phyloP scores from a whole-genome alignment of 768 basidiomycete genomes.

The Trametes punicea region DNA sequence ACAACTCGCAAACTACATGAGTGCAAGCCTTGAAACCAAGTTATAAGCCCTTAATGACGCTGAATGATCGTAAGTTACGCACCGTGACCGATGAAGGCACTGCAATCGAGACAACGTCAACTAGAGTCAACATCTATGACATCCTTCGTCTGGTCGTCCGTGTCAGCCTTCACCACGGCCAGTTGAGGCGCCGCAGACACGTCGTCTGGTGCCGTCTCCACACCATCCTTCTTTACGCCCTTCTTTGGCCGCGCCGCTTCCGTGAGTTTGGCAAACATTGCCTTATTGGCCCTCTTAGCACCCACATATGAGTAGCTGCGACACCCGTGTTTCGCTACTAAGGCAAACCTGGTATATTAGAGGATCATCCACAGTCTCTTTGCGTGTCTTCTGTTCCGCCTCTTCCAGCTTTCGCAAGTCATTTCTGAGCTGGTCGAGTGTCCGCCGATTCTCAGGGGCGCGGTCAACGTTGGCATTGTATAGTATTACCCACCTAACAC shows the following conservation, averaged over 20 bases:
- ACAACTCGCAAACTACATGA: no score
- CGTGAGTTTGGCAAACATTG: no score
- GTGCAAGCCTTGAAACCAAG: no score
- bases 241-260: no score
- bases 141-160: background rate
- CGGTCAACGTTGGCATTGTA: conserved; percentile 73
- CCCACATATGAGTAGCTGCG: background rate
- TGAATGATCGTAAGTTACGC: no score
- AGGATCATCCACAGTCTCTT: conserved; percentile 38
- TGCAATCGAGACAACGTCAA: background rate
- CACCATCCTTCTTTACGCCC: background rate
- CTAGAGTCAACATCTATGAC: background rate
- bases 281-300: conserved; percentile 29
- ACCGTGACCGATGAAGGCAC: no score
- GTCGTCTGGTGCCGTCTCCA: background rate
- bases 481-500: conserved; percentile 69
- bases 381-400: conserved; percentile 29
- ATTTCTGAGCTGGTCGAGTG: conserved; percentile 41
- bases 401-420: conserved; percentile 63
- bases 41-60: no score
- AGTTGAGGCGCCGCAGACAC: background rate
- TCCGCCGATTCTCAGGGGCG: conserved; percentile 42
- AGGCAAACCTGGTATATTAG: conserved; percentile 24
- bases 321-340: background rate
- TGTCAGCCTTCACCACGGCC: background rate